Base-by-base conservation (phyloP, 1,284 basidiomycete genomes). In the Sanghuangporus weigelae region DNA sequence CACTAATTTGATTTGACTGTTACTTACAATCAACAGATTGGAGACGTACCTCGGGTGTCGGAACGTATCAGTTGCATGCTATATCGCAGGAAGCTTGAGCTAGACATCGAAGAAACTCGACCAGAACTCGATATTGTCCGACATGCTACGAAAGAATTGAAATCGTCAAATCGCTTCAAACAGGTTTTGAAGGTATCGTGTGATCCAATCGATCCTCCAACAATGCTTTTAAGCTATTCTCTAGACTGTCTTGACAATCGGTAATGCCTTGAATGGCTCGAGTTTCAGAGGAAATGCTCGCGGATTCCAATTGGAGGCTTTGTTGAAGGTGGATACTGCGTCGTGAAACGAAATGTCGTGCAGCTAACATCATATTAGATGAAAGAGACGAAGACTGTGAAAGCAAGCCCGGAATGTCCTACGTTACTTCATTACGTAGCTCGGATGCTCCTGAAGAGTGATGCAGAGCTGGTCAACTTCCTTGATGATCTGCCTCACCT, bases 371-470 rank as follows among this genome's bases (percentile, higher is more conserved):
- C 49, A 16, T 35, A 50, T 19, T 66, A 95, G 93, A 75, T 96
- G 75, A 89, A 85, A 70, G 94, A 96, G 68, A 96, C 90, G 0
- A 92, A 86, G 75, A 90, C 92, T 0, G 84, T 84, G 0, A 86
- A 84, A 63, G 83, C 84, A 0, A 81, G 83, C 0, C 61, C 82
- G 0, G 84, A 85, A 1, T 95, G 92, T 68, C 92, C 93, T 0
- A 96, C 92, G 0, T 78, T 97, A 26, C 77, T 97, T 31, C 94
- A 97, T 73, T 96, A 94, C 72, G 71, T 96, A 26, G 92, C 92
- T 7, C 80, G 83, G 57, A 80, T 92, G 5, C 78, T 96, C n/a
- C 73, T 92, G 64, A 81, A 85, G 50, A 82, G 80, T 11, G 87
- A 95, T 70, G 83, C 89, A 0, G 77, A 79, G 0, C 72, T 92